Evolutionary conservation across 1,284 basidiomycete species (phyloP).

Genomic region (Melampsora americana): DNA sequence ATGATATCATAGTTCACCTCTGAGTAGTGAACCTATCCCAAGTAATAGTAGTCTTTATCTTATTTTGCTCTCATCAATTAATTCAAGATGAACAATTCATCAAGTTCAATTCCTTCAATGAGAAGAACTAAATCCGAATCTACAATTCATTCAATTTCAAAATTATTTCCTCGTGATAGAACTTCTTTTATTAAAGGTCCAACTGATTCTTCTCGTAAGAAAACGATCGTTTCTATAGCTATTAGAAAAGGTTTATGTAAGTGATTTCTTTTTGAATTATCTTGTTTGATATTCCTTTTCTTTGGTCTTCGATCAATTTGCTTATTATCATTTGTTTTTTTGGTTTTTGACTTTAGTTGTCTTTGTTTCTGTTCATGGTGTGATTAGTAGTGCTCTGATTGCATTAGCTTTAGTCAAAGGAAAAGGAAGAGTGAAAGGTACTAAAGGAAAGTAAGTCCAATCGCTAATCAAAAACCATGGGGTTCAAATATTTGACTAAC

Average conservation of each 20-base stretch:
- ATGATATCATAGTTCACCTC: too few species aligned
- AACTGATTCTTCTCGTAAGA: constrained; percentile 15
- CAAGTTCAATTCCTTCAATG: background rate
- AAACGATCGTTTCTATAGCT: constrained; percentile 38
- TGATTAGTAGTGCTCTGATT: constrained; percentile 9
- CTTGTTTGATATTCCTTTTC: too few species aligned
- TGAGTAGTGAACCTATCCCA: too few species aligned
- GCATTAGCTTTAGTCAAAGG: constrained; percentile 32
- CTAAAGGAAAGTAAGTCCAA: background rate
- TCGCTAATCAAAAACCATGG: background rate
- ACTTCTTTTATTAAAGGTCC: constrained; percentile 33
- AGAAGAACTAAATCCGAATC: background rate
- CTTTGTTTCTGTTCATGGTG: constrained; percentile 36
- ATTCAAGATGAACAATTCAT: too few species aligned
- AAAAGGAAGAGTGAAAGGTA: background rate
- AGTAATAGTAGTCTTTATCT: too few species aligned
- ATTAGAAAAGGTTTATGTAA: constrained; percentile 35
- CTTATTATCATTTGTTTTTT: background rate
- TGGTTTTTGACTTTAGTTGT: constrained; percentile 7
- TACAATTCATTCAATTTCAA: background rate
- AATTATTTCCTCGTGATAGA: constrained; percentile 18
- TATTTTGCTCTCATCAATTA: too few species aligned
- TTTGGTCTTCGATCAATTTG: too few species aligned
- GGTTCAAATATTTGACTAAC: background rate
- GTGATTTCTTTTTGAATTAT: constrained; percentile 11